Percentiles rank a stretch among this genome's conserved stretches.
Conservation (phyloP, 1,284 basidiomycete species). For the Trichosporon sp. region DNA sequence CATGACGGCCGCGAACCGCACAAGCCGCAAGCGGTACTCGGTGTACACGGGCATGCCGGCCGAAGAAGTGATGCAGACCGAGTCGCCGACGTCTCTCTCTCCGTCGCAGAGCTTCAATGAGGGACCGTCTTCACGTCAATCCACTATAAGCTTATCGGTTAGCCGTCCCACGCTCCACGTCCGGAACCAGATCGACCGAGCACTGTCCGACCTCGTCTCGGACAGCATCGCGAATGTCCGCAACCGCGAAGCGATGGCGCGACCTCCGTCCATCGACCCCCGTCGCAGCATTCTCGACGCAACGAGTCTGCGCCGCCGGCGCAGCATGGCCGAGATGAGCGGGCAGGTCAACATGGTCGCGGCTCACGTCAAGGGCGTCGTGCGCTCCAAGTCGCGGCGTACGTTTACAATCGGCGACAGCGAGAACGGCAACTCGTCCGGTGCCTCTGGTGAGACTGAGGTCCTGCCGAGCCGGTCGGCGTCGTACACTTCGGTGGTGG, state of each 20-base stretch:
- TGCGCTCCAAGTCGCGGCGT: slow-evolving; percentile 4
- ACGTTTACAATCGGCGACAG: slow-evolving; percentile 12
- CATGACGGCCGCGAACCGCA: slow-evolving; percentile 1
- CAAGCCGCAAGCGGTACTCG: slow-evolving; percentile 6
- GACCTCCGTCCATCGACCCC: slow-evolving; percentile 38
- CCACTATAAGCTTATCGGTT: slow-evolving; percentile 16
- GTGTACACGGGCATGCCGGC: neutral
- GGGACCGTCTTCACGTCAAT: neutral
- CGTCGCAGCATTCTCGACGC: slow-evolving; percentile 37
- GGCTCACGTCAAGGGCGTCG: slow-evolving; percentile 8
- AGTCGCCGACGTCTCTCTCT: slow-evolving; percentile 62
- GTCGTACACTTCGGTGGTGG: slow-evolving; percentile 6
- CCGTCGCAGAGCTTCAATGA: slow-evolving; percentile 34
- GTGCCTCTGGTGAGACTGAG: neutral
- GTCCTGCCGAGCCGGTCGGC: slow-evolving; percentile 3
- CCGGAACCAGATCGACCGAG: slow-evolving; percentile 61
- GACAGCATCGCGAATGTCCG: slow-evolving; percentile 54
- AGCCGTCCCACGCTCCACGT: slow-evolving; percentile 68
- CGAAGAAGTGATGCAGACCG: slow-evolving; percentile 26
- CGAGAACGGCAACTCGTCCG: neutral
- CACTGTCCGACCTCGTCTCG: slow-evolving; percentile 56
- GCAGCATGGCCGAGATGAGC: slow-evolving; percentile 34
- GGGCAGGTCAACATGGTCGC: slow-evolving; percentile 24
- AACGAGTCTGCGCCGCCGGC: slow-evolving; percentile 45
- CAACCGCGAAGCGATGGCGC: slow-evolving; percentile 46